Base-by-base conservation (phyloP, 345 rosid genomes). In the Aquilaria malaccensis region DNA sequence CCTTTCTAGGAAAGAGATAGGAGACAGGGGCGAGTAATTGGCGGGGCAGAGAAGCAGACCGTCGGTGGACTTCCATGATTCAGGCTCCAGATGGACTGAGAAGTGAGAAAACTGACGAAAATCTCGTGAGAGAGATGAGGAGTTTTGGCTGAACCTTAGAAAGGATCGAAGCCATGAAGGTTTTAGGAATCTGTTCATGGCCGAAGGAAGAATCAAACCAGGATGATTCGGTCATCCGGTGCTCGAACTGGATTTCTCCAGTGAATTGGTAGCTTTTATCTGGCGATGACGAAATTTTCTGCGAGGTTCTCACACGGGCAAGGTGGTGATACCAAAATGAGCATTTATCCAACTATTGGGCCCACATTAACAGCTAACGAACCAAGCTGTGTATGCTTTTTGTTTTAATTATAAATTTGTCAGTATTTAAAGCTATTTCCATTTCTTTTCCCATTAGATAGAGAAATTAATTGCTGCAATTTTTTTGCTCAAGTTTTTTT, bases 1-100 rank as follows among this genome's bases (percentile, higher is more conserved):
- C 52, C 98, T 59, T 59, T 91, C 94, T 72, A 88, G 59, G 71
- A 91, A 91, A 61, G 68, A 84, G 41, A 88, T 73, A 31, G 98
- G 98, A 2, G 98, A 75, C 65, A 88, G 59, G 57, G 89, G 87
- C 2, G 67, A 69, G 56, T 72, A 61, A 65, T 91, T 91, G 9
- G 90, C 95, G 0, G 85, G 59, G 64, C 84, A 86, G 14, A 78
- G 86, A 51, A 80, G 67, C 6, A 77, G 68, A 41, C 94, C 96
- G 63, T 83, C 81, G 82, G 76, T 79, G 0, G 83, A 60, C 62
- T 71, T 81, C 94, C 84, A 72, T 60, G 85, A 75, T 15, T 73
- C 76, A 10, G 72, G 73, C 33, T 72, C 54, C 29, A 57, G 33
- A 33, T 72, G 77, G 4, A 45, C 62, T 2, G 62, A 53, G 41